Percentiles rank a stretch among this genome's conserved stretches.
Conservation (phyloP, 1,139 yeast genomes). For the Scheffersomyces segobiensis region DNA sequence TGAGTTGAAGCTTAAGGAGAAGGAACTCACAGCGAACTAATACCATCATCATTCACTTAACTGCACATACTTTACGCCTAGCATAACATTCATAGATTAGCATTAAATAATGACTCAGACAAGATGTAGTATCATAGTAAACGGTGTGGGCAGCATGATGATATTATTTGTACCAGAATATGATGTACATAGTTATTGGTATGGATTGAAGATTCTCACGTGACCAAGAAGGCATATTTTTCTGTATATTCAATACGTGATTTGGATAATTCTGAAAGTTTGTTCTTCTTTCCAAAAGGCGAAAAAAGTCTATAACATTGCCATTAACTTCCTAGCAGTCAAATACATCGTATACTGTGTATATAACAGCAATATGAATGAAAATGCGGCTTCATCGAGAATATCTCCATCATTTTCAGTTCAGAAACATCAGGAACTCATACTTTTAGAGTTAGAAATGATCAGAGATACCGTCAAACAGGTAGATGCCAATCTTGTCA, state of each 20-base stretch:
- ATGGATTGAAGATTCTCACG: background rate
- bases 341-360: background rate
- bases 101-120: background rate
- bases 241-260: background rate
- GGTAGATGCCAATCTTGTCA: conserved; percentile 29
- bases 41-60: background rate
- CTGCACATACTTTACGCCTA: background rate
- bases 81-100: background rate
- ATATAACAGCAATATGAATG: background rate
- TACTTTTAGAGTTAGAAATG: conserved; percentile 33
- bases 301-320: background rate
- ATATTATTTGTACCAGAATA: background rate
- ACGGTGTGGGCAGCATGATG: background rate
- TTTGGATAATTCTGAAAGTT: background rate
- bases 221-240: background rate
- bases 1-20: background rate
- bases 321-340: background rate
- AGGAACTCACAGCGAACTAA: background rate
- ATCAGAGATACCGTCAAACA: conserved; percentile 32
- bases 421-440: conserved; percentile 20
- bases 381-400: background rate
- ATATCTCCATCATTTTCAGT: background rate
- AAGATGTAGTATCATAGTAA: background rate
- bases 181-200: background rate
- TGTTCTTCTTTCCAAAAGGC: background rate